These are phyloP conservation scores for Colletotrichum sp. DNA, from an alignment of 2,329 filamentous ascomycete species.

Conservation along the genomic window DNA sequence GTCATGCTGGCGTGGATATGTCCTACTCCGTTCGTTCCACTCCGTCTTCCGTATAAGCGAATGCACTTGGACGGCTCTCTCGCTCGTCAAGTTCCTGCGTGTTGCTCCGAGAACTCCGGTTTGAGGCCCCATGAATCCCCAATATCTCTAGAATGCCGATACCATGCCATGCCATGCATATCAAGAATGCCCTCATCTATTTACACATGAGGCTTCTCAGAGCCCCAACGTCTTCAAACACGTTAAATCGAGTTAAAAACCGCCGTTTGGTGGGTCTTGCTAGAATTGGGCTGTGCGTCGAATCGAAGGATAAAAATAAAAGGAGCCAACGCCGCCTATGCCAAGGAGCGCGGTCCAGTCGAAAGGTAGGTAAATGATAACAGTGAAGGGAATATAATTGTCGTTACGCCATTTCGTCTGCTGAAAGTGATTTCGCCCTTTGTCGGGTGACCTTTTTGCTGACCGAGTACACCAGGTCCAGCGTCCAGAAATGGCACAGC, in stretches of 20 bases:
- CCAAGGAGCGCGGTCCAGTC: not conserved
- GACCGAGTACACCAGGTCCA: conserved; percentile 73
- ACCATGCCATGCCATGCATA: conserved; percentile 54
- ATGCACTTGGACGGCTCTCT: conserved; percentile 35
- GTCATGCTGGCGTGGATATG: conserved; percentile 18
- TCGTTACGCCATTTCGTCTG: conserved; percentile 50
- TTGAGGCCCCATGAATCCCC: conserved; percentile 41
- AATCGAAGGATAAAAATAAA: conserved; percentile 26
- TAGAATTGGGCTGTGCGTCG: conserved; percentile 25
- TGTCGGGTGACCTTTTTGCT: conserved; percentile 70
- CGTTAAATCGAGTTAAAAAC: conserved; percentile 22
- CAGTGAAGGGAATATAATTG: conserved; percentile 25
- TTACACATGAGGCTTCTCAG: conserved; percentile 44
- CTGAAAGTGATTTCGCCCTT: conserved; percentile 48
- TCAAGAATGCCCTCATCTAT: conserved; percentile 55
- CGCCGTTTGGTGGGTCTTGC: conserved; percentile 21
- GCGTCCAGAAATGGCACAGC: conserved; percentile 72
- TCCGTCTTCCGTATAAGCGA: conserved; percentile 45
- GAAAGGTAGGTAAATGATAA: conserved; percentile 1
- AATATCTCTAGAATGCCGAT: conserved; percentile 53
- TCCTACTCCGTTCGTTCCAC: conserved; percentile 15
- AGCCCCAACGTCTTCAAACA: conserved; percentile 32
- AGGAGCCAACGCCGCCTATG: not conserved
- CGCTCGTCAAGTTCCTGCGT: conserved; percentile 34
- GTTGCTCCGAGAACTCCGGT: conserved; percentile 52